phyloP scores from a whole-genome alignment of 2,329 filamentous ascomycete genomes.

The Mariannaea elegans region DNA sequence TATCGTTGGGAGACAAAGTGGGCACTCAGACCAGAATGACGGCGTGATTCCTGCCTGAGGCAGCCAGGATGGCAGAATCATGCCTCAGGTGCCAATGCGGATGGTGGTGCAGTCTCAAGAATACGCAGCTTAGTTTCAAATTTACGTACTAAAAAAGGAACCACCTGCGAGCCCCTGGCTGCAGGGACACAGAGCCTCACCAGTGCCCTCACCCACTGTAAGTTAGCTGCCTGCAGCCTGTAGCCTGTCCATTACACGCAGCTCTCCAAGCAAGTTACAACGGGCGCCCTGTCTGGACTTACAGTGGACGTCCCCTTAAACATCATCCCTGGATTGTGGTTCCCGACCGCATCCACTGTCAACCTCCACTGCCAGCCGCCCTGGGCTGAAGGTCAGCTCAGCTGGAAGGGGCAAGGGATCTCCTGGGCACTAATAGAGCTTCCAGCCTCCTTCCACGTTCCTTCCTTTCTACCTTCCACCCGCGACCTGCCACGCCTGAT shows the following conservation, averaged over 20 bases:
- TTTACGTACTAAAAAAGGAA: constrained; percentile 31
- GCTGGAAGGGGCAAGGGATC: not conserved
- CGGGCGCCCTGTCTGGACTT: not conserved
- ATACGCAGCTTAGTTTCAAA: constrained; percentile 36
- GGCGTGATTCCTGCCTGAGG: constrained; percentile 43
- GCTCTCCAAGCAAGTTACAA: not conserved
- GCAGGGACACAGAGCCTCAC: not conserved
- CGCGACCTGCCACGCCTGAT: constrained; percentile 10
- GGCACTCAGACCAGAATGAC: constrained; percentile 33
- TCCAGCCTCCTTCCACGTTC: constrained; percentile 16
- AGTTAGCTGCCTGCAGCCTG: constrained; percentile 10
- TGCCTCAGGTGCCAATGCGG: constrained; percentile 32
- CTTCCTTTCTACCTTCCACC: constrained; percentile 10
- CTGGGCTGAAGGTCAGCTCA: constrained; percentile 1
- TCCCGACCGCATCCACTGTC: constrained; percentile 19
- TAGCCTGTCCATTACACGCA: constrained; percentile 2
- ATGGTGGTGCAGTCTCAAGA: constrained; percentile 17
- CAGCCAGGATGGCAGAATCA: constrained; percentile 23
- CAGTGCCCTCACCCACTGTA: not conserved
- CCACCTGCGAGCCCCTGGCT: not conserved
- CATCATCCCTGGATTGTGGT: constrained; percentile 9
- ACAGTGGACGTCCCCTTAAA: constrained; percentile 12
- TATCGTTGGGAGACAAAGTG: constrained; percentile 19
- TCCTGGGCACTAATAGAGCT: not conserved
- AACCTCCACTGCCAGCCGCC: constrained; percentile 12